These are phyloP conservation scores for Thyridium curvatum DNA, from an alignment of 2,329 filamentous ascomycete genomes.

Conservation along the genomic window DNA sequence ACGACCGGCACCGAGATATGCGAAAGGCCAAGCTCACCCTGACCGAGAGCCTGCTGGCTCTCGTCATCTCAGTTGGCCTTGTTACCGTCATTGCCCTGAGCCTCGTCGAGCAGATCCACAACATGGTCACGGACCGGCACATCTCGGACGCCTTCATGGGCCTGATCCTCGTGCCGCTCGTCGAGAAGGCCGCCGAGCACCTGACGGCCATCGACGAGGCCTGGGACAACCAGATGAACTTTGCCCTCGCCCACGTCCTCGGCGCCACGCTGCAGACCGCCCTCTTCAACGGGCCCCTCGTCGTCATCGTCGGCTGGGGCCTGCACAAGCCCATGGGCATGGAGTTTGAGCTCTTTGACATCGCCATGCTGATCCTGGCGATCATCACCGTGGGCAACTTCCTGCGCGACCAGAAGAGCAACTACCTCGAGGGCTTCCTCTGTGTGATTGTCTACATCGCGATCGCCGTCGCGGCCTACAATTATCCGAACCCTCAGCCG, in stretches of 20 bases:
- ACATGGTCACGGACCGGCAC: slow-evolving; percentile 37
- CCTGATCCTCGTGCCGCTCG: slow-evolving; percentile 72
- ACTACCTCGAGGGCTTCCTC: slow-evolving; percentile 82
- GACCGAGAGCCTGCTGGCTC: slow-evolving; percentile 62
- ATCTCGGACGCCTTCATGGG: slow-evolving; percentile 53
- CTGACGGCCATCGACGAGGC: slow-evolving; percentile 80
- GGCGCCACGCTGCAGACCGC: slow-evolving; percentile 86
- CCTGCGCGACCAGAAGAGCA: slow-evolving; percentile 79
- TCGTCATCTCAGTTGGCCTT: slow-evolving; percentile 57
- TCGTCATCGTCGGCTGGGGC: slow-evolving; percentile 80
- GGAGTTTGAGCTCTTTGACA: slow-evolving; percentile 83
- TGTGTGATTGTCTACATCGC: slow-evolving; percentile 63
- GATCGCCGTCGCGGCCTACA: slow-evolving; percentile 41
- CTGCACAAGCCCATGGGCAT: slow-evolving; percentile 65
- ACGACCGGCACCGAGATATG: slow-evolving; percentile 54
- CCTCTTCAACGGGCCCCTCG: slow-evolving; percentile 77
- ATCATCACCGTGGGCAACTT: slow-evolving; percentile 87
- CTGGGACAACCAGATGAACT: slow-evolving; percentile 78
- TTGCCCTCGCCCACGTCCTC: slow-evolving; percentile 78
- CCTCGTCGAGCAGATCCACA: slow-evolving; percentile 66
- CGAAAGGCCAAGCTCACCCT: slow-evolving; percentile 66
- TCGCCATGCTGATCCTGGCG: slow-evolving; percentile 72
- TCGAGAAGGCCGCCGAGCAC: slow-evolving; percentile 84
- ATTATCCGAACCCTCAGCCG: slow-evolving; percentile 11
- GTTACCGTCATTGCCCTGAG: slow-evolving; percentile 70